Percentiles rank a stretch among this genome's conserved stretches.
Evolutionary conservation across 441 rosid species (phyloP).

Genomic region (Capsella rubella): DNA sequence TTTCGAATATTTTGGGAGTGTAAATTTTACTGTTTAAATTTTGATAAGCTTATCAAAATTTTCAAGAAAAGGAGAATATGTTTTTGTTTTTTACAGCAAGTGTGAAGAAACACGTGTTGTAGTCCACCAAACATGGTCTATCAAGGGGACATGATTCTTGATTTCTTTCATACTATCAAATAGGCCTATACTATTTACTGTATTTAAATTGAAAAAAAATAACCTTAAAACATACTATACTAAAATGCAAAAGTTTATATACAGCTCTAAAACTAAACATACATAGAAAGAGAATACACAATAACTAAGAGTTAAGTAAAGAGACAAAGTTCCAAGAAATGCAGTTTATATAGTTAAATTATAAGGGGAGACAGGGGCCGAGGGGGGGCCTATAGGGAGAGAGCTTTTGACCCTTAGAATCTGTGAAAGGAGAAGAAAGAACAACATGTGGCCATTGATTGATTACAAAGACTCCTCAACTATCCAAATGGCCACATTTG

Average conservation of each 20-base stretch:
- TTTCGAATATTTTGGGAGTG: neutral
- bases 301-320: neutral
- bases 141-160: conserved; percentile 1
- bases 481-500: conserved; percentile 44
- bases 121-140: conserved; percentile 37
- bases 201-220: neutral
- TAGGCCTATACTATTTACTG: neutral
- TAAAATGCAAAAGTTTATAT: neutral
- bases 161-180: neutral
- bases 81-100: conserved; percentile 22
- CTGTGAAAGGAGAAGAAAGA: conserved; percentile 43
- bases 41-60: conserved; percentile 6
- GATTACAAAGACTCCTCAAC: conserved; percentile 40
- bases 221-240: neutral
- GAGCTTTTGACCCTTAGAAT: conserved; percentile 46
- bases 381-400: conserved; percentile 36
- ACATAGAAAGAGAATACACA: neutral
- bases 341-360: conserved; percentile 35
- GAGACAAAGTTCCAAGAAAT: conserved; percentile 24
- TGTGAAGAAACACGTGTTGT: conserved; percentile 23
- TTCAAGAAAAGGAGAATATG: conserved; percentile 22
- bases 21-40: neutral
- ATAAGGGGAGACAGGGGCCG: neutral
- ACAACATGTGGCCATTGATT: conserved; percentile 27
- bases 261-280: neutral